Percentiles rank a stretch among this genome's conserved stretches.
phyloP scores from a whole-genome alignment of 176 grass and related monocot species.

The Canna indica region DNA sequence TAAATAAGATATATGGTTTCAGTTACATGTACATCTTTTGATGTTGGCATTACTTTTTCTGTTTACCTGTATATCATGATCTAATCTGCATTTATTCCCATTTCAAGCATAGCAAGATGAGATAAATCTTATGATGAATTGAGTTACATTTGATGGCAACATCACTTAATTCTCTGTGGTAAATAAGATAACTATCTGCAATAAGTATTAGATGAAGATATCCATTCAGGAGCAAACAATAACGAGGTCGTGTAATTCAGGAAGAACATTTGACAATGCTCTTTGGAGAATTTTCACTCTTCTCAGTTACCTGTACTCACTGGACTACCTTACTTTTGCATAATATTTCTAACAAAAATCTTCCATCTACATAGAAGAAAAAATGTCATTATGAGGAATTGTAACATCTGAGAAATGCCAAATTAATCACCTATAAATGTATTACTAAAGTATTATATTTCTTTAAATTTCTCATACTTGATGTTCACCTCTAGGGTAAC shows the following conservation, averaged over 20 bases:
- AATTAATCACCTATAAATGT: no score
- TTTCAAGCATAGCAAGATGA: not conserved
- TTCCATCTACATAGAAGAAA: not conserved
- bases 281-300: not conserved
- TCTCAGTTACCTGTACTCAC: not conserved
- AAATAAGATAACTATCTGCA: not conserved
- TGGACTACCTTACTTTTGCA: not conserved
- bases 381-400: not conserved
- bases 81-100: not conserved
- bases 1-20: not conserved
- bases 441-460: no score
- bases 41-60: not conserved
- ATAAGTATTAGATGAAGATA: not conserved
- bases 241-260: not conserved
- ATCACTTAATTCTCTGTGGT: not conserved
- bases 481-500: no score
- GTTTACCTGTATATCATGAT: not conserved
- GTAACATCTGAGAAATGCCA: not conserved
- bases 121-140: not conserved
- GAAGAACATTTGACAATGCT: not conserved
- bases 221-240: not conserved
- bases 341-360: not conserved
- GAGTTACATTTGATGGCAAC: not conserved
- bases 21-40: not conserved
- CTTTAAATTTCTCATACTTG: no score